These are phyloP conservation scores for Dipsacomyces acuminosporus DNA, from an alignment of 371 early-diverging fungal species.

Conservation along the genomic window DNA sequence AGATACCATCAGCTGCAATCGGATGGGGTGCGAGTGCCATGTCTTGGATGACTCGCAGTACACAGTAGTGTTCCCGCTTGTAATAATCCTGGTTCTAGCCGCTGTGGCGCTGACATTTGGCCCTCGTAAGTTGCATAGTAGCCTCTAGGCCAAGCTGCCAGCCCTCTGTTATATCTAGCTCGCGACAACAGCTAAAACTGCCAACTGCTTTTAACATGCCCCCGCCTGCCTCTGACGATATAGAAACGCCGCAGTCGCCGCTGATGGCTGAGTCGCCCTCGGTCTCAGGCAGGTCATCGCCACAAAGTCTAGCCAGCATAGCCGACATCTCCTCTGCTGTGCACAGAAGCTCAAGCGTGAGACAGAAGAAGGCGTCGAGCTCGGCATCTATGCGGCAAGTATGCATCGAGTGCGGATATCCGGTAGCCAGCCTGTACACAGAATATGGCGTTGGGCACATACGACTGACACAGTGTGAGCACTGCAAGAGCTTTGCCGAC, in stretches of 20 bases:
- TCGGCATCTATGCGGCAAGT: constrained; percentile 11
- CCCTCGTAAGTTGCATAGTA: constrained; percentile 41
- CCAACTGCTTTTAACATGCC: no score
- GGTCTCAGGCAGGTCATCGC: constrained; percentile 10
- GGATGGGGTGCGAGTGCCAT: constrained; percentile 49
- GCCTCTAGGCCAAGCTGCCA: no score
- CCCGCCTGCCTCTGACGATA: no score
- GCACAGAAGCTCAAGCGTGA: background rate
- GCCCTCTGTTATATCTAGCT: no score
- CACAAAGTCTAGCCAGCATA: constrained; percentile 3
- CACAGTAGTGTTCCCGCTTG: constrained; percentile 29
- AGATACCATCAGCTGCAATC: constrained; percentile 34
- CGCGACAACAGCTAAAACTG: no score
- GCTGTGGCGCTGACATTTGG: constrained; percentile 42
- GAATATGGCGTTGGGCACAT: constrained; percentile 89
- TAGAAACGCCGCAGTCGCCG: constrained; percentile 39
- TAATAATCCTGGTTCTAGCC: constrained; percentile 26
- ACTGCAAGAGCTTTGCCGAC: constrained; percentile 83
- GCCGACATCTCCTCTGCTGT: background rate
- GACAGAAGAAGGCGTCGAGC: constrained; percentile 1
- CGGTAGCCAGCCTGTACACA: constrained; percentile 73
- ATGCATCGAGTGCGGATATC: constrained; percentile 83
- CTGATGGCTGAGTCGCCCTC: constrained; percentile 25
- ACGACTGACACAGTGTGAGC: constrained; percentile 77
- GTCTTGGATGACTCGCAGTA: constrained; percentile 40